phyloP scores from a whole-genome alignment of 2,329 filamentous ascomycete genomes.

The Bretziella fagacearum region DNA sequence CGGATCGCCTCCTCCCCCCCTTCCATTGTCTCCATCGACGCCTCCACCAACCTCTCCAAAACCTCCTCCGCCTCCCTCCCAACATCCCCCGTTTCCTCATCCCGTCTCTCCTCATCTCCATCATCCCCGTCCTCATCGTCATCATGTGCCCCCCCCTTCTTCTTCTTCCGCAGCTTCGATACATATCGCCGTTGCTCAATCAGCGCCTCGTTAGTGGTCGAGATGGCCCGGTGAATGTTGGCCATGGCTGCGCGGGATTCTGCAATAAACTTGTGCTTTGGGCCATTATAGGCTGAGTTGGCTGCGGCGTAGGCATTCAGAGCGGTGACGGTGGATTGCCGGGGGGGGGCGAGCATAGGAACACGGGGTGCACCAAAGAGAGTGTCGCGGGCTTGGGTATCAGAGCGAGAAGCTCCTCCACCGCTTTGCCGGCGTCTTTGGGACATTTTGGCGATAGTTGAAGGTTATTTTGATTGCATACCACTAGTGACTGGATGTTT shows the following conservation, averaged over 20 bases:
- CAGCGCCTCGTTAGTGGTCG: slow-evolving; percentile 10
- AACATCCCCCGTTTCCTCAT: not conserved
- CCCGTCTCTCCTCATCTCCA: not conserved
- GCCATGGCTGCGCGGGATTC: not conserved
- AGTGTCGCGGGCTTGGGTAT: not conserved
- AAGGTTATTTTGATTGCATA: not conserved
- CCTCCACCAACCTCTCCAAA: slow-evolving; percentile 6
- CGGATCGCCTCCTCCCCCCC: slow-evolving; percentile 30
- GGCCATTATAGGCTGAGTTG: not conserved
- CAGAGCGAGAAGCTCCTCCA: not conserved
- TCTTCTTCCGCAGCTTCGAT: not conserved
- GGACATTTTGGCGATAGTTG: not conserved
- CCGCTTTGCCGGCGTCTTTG: too few relatives aligned
- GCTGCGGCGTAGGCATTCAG: not conserved
- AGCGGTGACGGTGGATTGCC: not conserved
- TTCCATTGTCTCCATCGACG: not conserved
- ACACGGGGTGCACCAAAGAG: not conserved
- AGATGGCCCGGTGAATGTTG: slow-evolving; percentile 9
- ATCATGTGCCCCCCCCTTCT: slow-evolving; percentile 3
- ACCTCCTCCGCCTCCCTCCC: not conserved
- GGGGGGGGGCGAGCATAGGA: not conserved
- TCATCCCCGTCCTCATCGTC: slow-evolving; percentile 1
- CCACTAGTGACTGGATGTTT: not conserved
- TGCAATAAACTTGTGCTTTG: not conserved
- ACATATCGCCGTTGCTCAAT: slow-evolving; percentile 6